Percentiles rank a stretch among this genome's conserved stretches.
Evolutionary conservation across 176 grass and related monocot genomes (phyloP).

Genomic region (Pontederia crassipes): DNA sequence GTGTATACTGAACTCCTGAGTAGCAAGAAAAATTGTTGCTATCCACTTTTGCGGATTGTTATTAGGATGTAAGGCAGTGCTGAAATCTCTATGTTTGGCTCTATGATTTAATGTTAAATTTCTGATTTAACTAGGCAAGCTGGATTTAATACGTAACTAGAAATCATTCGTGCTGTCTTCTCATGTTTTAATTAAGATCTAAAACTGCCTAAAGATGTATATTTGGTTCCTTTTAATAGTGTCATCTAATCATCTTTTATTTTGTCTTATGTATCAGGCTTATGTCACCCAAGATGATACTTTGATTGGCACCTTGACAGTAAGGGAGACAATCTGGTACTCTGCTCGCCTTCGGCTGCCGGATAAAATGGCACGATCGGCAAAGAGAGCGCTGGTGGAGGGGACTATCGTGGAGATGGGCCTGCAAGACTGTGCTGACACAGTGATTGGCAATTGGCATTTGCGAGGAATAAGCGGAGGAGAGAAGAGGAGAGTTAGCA

Average conservation of each 20-base stretch:
- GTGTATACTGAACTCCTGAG: too few species aligned
- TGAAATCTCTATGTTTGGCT: too few species aligned
- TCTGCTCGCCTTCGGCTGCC: slow-evolving; percentile 72
- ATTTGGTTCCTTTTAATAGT: too few species aligned
- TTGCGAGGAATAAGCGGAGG: slow-evolving; percentile 82
- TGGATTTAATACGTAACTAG: too few species aligned
- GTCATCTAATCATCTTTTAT: background rate
- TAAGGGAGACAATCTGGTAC: slow-evolving; percentile 88
- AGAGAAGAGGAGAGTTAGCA: slow-evolving; percentile 96
- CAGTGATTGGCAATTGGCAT: slow-evolving; percentile 89
- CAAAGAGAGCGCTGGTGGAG: slow-evolving; percentile 81
- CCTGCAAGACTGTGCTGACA: slow-evolving; percentile 95
- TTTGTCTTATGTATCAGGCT: slow-evolving; percentile 27
- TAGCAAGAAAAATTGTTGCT: too few species aligned
- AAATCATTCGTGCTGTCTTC: too few species aligned
- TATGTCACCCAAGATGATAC: slow-evolving; percentile 97
- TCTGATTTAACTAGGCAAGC: too few species aligned
- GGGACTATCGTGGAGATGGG: slow-evolving; percentile 96
- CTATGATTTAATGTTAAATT: too few species aligned
- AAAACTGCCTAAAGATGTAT: too few species aligned
- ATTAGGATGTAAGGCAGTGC: too few species aligned
- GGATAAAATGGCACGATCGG: slow-evolving; percentile 73
- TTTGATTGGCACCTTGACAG: slow-evolving; percentile 82
- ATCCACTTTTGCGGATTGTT: too few species aligned
- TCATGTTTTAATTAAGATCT: too few species aligned